Percentiles rank a stretch among this genome's conserved stretches.
Conservation (phyloP, 129 eudicot genomes). For the Glebionis coronaria region DNA sequence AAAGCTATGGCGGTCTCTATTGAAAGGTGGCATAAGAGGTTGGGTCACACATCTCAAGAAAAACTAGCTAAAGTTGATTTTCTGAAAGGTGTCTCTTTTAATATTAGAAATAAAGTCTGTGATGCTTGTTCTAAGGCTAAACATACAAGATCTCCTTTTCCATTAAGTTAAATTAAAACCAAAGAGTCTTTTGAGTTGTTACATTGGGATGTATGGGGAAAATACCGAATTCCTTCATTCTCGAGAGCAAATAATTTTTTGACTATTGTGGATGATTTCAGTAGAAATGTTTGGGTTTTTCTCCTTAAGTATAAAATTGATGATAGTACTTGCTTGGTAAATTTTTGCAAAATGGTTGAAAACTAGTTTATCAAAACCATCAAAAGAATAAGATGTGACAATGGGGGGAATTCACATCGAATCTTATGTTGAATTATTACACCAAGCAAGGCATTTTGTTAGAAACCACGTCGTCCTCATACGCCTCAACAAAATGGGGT, state of each 20-base stretch:
- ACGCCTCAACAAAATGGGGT: conserved; percentile 29
- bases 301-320: conserved; percentile 8
- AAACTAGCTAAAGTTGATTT: not conserved
- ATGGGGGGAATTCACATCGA: conserved; percentile 6
- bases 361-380: conserved; percentile 1
- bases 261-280: conserved; percentile 18
- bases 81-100: conserved; percentile 1
- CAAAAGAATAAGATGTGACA: conserved; percentile 13
- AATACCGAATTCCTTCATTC: not conserved
- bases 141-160: not conserved
- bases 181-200: conserved; percentile 7
- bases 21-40: conserved; percentile 11
- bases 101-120: not conserved
- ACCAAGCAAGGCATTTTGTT: not conserved
- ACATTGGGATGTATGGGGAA: conserved; percentile 26
- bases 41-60: conserved; percentile 4
- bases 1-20: not conserved
- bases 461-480: conserved; percentile 5
- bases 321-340: not conserved
- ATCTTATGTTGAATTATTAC: not conserved
- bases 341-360: not conserved
- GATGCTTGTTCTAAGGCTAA: not conserved
- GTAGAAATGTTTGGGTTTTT: not conserved
- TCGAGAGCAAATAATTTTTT: not conserved
- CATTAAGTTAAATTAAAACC: not conserved